A percentile compares a stretch with the other conserved stretches of the same genome.
Evolutionary conservation across 805 yeast species (phyloP).

Genomic region (Sugiyamaella qingdaonensis): DNA sequence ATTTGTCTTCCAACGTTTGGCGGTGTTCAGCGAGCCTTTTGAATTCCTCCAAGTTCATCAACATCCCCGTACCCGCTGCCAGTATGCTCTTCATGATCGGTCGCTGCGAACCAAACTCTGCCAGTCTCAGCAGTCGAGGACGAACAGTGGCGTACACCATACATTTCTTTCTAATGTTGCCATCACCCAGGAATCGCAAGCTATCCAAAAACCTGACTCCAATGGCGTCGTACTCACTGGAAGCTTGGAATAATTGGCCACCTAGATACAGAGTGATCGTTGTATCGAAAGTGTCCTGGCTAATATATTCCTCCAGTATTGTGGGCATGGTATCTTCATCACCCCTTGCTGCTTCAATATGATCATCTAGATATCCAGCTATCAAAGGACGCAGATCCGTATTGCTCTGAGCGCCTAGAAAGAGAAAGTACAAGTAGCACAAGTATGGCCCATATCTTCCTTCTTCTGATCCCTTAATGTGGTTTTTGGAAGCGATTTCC

Average conservation of each 20-base stretch:
- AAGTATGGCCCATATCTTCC: conserved; percentile 18
- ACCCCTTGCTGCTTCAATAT: conserved; percentile 9
- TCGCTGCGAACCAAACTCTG: conserved; percentile 19
- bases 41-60: conserved; percentile 17
- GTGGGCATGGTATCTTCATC: conserved; percentile 17
- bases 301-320: conserved; percentile 20
- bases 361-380: conserved; percentile 27
- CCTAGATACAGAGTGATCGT: conserved; percentile 23
- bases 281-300: conserved; percentile 18
- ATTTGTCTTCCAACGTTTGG: conserved; percentile 8
- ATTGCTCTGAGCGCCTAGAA: conserved; percentile 23
- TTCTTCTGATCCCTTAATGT: conserved; percentile 3
- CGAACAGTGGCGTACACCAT: conserved; percentile 22
- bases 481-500: conserved; percentile 24
- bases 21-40: conserved; percentile 10
- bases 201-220: conserved; percentile 21
- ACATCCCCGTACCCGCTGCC: conserved; percentile 15
- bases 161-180: conserved; percentile 16
- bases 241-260: conserved; percentile 21
- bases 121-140: conserved; percentile 15
- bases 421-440: conserved; percentile 25
- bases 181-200: conserved; percentile 17
- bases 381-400: conserved; percentile 22
- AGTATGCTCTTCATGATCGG: conserved; percentile 14
- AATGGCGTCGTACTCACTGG: conserved; percentile 20